Evolutionary conservation across 352 stramenopile genomes (phyloP), one percentile per base, ranked within the genome.

Genomic region (Pythium grandisporangium): DNA sequence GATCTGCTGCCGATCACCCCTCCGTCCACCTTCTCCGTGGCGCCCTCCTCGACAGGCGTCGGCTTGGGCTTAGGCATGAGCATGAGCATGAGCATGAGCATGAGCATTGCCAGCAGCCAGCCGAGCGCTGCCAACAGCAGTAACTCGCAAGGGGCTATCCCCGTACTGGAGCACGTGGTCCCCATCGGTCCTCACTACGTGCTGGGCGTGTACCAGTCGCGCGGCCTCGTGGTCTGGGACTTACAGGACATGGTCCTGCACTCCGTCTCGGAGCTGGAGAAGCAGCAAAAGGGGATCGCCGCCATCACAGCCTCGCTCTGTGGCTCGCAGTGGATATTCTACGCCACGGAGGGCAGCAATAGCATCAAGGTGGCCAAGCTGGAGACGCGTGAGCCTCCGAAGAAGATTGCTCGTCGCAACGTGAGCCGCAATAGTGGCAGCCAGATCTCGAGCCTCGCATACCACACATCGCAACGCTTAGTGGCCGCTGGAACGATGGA

Each of bases 391-490:
- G 75, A 78, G 21, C 51, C 60, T 39, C 61, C 63, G 7, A 80
- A 81, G 43, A 84, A 88, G 53, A 83, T 92, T 24, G 61, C 70
- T 3, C 74, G 78, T 27, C 89, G 89, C 42, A 71, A 61, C 16
- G 51, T 67, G 20, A 75, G 70, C 44, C 69, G 75, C 35, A 83
- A 55, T 43, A 68, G 56, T 35, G n/a, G n/a, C n/a, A n/a, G n/a
- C n/a, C 66, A 73, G 3, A 48, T 86, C 26, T 55, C 62, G 16
- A 61, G 51, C 7, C 51, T 92, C 7, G 58, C 75, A 21, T 92
- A 83, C 51, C 54, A 66, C 19, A 82, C 75, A 0, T 16, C 61
- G 16, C 45, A 56, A 0, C 65, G 63, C 14, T 52, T 80, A n/a
- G 56, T 92, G 10, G 70, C 51, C 7, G 84, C 61, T 2, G 78